phyloP scores from a whole-genome alignment of 495 filamentous ascomycete genomes.

The Penicillium paradoxum region DNA sequence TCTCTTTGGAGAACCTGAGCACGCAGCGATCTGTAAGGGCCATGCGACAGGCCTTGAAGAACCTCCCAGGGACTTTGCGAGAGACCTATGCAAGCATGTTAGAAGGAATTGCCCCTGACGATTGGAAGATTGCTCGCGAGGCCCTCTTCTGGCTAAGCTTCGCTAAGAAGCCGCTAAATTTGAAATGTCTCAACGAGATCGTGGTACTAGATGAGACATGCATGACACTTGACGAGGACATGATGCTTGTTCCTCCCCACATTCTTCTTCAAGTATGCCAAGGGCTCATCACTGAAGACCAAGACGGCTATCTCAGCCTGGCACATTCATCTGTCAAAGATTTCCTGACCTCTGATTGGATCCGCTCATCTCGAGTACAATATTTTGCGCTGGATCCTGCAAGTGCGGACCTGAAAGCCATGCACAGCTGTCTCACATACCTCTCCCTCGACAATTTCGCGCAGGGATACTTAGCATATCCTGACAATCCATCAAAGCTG shows the following conservation, averaged over 20 bases:
- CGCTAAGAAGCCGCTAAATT: constrained; percentile 5
- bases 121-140: constrained; percentile 12
- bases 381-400: constrained; percentile 15
- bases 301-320: constrained; percentile 9
- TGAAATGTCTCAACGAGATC: constrained; percentile 13
- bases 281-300: constrained; percentile 17
- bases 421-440: constrained; percentile 18
- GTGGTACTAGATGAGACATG: constrained; percentile 14
- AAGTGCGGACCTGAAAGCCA: constrained; percentile 13
- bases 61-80: constrained; percentile 16
- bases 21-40: constrained; percentile 14
- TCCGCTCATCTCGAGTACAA: constrained; percentile 11
- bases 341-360: constrained; percentile 22
- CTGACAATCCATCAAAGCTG: background rate
- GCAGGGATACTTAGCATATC: constrained; percentile 4
- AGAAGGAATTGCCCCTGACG: constrained; percentile 11
- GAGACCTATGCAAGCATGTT: constrained; percentile 19
- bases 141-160: constrained; percentile 23
- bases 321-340: constrained; percentile 22
- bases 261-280: constrained; percentile 20
- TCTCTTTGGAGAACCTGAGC: constrained; percentile 21
- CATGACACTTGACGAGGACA: constrained; percentile 17
- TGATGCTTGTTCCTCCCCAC: constrained; percentile 22
- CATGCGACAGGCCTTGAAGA: constrained; percentile 15
- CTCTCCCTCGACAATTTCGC: constrained; percentile 21